Conservation (phyloP, 2,329 filamentous ascomycete genomes). For the Aureobasidium sp. region DNA sequence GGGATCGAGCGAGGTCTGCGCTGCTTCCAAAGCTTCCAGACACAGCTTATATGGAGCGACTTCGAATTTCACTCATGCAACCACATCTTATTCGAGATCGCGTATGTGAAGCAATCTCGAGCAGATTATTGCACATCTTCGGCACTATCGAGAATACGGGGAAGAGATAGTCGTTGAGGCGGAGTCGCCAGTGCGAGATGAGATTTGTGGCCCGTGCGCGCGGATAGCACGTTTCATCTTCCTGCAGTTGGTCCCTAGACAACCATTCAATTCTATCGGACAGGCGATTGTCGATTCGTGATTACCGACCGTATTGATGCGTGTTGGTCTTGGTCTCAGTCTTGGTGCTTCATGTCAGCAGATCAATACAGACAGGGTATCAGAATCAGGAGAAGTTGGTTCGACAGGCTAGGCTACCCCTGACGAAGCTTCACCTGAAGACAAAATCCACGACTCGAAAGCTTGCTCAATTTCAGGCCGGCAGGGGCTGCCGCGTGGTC, state of each 20-base stretch:
- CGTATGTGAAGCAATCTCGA: neutral
- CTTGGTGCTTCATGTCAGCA: neutral
- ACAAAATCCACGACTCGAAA: constrained; percentile 20
- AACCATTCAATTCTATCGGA: neutral
- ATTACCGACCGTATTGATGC: neutral
- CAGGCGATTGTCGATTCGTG: neutral
- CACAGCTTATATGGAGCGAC: neutral
- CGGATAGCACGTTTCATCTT: constrained; percentile 6
- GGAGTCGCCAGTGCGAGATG: constrained; percentile 2
- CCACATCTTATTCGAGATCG: neutral
- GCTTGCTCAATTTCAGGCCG: constrained; percentile 26
- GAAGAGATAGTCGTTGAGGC: constrained; percentile 11
- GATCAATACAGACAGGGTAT: neutral
- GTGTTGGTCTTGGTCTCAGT: neutral
- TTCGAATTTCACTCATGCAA: neutral
- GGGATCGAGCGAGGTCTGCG: too few species aligned
- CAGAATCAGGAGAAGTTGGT: neutral
- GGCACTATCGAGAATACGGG: neutral
- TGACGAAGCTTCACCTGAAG: neutral
- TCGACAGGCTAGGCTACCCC: neutral
- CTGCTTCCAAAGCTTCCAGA: too few species aligned
- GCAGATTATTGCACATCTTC: neutral
- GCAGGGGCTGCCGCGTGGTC: constrained; percentile 7
- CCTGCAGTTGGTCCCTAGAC: neutral
- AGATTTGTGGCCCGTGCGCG: neutral